These are phyloP conservation scores for Melampsora medusae DNA, from an alignment of 1,284 basidiomycete species.

Conservation along the genomic window DNA sequence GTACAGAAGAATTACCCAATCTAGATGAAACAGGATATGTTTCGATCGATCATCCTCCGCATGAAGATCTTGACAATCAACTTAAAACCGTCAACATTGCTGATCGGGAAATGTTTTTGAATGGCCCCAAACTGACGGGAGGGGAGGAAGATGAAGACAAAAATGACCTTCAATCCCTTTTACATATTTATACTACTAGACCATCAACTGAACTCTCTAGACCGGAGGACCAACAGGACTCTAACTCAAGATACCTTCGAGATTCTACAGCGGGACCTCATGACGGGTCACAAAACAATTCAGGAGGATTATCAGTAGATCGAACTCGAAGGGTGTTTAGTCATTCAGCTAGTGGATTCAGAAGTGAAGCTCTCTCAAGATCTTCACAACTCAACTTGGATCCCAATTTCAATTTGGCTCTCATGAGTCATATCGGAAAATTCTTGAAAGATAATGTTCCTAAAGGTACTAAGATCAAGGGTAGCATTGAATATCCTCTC, in stretches of 20 bases:
- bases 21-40: neutral
- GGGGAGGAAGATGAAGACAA: neutral
- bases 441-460: slow-evolving; percentile 82
- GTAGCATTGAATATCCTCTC: slow-evolving; percentile 76
- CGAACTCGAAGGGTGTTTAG: neutral
- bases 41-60: neutral
- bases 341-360: neutral
- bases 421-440: slow-evolving; percentile 73
- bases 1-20: neutral
- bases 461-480: slow-evolving; percentile 81
- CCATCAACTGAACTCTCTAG: slow-evolving; percentile 7
- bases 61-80: slow-evolving; percentile 5
- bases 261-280: neutral
- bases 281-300: neutral
- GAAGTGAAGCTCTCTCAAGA: neutral
- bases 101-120: slow-evolving; percentile 3
- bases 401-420: slow-evolving; percentile 27
- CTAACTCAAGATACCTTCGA: neutral
- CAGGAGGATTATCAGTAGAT: slow-evolving; percentile 13
- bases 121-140: neutral
- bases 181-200: slow-evolving; percentile 24
- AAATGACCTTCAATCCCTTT: slow-evolving; percentile 2
- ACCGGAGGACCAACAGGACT: neutral
- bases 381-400: slow-evolving; percentile 19
- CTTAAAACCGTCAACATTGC: slow-evolving; percentile 7